Percentiles rank a stretch among this genome's conserved stretches.
These are phyloP conservation scores for Alnus rubra DNA, from an alignment of 306 rosid species.

Conservation along the genomic window DNA sequence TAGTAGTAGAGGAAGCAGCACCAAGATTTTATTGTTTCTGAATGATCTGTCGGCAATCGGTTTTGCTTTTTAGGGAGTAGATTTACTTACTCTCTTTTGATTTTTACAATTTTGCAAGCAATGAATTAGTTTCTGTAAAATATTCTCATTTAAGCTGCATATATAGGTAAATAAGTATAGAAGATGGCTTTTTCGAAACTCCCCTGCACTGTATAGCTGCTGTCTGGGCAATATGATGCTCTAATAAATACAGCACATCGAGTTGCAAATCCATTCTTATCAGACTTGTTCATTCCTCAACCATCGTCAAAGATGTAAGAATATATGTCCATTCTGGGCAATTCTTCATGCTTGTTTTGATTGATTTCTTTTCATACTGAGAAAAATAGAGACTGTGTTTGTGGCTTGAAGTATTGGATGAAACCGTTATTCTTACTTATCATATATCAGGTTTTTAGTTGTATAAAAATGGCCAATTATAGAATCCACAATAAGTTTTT, in stretches of 20 bases:
- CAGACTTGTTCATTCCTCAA: too few species aligned
- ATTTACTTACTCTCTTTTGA: neutral
- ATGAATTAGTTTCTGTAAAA: neutral
- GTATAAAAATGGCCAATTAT: too few species aligned
- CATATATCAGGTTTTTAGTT: too few species aligned
- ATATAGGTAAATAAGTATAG: neutral
- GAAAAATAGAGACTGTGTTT: neutral
- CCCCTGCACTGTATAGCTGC: too few species aligned
- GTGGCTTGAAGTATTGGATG: neutral
- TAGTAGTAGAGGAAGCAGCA: conserved; percentile 90
- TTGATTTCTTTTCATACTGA: neutral
- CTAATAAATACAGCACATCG: too few species aligned
- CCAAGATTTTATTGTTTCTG: neutral
- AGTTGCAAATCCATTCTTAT: too few species aligned
- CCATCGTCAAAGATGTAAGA: too few species aligned
- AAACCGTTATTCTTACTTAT: neutral
- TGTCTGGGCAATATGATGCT: too few species aligned
- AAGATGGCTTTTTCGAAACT: neutral
- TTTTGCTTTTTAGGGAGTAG: neutral
- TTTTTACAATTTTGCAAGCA: neutral
- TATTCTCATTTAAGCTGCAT: neutral
- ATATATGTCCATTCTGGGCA: too few species aligned
- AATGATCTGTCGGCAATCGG: neutral
- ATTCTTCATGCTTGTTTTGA: neutral
- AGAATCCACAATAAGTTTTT: too few species aligned